phyloP scores from a whole-genome alignment of 2,329 filamentous ascomycete genomes.

The Aphanocladium album region DNA sequence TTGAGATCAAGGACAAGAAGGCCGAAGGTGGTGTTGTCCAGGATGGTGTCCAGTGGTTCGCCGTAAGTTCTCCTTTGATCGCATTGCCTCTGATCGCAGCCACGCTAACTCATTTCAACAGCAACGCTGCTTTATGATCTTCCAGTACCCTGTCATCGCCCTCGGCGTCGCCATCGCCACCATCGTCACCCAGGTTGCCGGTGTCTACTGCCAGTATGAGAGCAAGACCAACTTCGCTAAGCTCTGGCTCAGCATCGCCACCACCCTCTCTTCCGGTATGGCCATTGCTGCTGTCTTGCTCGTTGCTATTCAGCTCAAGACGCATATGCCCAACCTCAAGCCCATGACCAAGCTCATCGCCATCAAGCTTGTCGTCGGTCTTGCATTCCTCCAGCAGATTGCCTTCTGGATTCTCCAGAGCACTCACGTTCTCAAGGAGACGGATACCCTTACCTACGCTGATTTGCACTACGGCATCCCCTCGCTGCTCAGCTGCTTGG shows the following conservation, averaged over 20 bases:
- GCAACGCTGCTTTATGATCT: constrained; percentile 30
- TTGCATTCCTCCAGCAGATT: constrained; percentile 20
- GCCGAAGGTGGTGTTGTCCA: constrained; percentile 15
- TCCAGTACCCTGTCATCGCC: constrained; percentile 35
- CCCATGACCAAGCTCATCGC: constrained; percentile 13
- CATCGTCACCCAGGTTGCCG: constrained; percentile 24
- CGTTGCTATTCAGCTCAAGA: constrained; percentile 15
- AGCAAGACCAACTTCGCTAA: constrained; percentile 25
- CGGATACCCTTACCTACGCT: constrained; percentile 17
- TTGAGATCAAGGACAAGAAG: constrained; percentile 27
- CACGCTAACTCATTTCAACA: constrained; percentile 3
- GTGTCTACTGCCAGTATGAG: constrained; percentile 27
- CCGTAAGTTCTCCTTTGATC: constrained; percentile 18
- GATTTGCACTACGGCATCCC: constrained; percentile 22
- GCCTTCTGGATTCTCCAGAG: constrained; percentile 23
- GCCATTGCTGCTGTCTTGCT: constrained; percentile 22
- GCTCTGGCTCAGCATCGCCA: constrained; percentile 27
- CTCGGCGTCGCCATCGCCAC: constrained; percentile 37
- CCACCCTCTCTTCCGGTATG: constrained; percentile 19
- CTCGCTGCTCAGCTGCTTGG: constrained; percentile 20
- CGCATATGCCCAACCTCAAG: constrained; percentile 13
- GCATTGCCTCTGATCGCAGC: not conserved
- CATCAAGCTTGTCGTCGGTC: constrained; percentile 21
- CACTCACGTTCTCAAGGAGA: constrained; percentile 17
- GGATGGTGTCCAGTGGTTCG: constrained; percentile 30